Evolutionary conservation across 2,329 filamentous ascomycete species (phyloP).

Genomic region (Microsporum audouinii): DNA sequence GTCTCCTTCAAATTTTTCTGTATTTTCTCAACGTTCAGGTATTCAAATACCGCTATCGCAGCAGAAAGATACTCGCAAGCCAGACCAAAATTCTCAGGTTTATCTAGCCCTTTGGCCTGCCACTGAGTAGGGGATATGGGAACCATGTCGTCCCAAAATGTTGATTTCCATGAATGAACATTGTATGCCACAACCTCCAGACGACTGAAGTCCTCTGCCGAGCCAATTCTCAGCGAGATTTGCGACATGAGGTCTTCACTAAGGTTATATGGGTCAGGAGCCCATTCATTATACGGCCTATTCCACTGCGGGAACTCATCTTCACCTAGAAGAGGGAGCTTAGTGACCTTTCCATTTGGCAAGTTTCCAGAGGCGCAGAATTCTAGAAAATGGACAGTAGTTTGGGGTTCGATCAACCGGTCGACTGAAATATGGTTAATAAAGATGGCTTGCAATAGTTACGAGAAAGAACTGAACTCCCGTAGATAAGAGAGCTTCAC

Average conservation of each 20-base stretch:
- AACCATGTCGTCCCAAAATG: conserved; percentile 20
- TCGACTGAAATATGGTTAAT: conserved; percentile 15
- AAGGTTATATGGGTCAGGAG: background rate
- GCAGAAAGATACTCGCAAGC: conserved; percentile 18
- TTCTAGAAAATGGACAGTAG: conserved; percentile 15
- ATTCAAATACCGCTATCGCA: conserved; percentile 18
- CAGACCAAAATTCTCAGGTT: conserved; percentile 15
- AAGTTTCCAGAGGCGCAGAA: conserved; percentile 11
- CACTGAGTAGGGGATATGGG: conserved; percentile 20
- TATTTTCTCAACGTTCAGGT: conserved; percentile 15
- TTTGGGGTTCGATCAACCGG: conserved; percentile 21
- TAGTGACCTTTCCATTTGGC: conserved; percentile 15
- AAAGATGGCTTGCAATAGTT: background rate
- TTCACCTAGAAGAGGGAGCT: background rate
- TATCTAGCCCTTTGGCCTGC: conserved; percentile 17
- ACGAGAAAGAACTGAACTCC: background rate
- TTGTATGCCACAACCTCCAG: conserved; percentile 18
- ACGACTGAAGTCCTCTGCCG: conserved; percentile 9
- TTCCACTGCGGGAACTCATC: conserved; percentile 11
- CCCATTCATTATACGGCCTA: background rate
- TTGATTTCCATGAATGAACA: conserved; percentile 18
- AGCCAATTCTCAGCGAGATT: conserved; percentile 13
- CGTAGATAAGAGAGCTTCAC: background rate
- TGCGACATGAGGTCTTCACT: conserved; percentile 2
- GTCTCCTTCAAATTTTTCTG: conserved; percentile 15